A percentile compares a stretch with the other conserved stretches of the same genome.
Evolutionary conservation across 176 grass and related monocot genomes (phyloP).

Genomic region (Raddia distichophylla): DNA sequence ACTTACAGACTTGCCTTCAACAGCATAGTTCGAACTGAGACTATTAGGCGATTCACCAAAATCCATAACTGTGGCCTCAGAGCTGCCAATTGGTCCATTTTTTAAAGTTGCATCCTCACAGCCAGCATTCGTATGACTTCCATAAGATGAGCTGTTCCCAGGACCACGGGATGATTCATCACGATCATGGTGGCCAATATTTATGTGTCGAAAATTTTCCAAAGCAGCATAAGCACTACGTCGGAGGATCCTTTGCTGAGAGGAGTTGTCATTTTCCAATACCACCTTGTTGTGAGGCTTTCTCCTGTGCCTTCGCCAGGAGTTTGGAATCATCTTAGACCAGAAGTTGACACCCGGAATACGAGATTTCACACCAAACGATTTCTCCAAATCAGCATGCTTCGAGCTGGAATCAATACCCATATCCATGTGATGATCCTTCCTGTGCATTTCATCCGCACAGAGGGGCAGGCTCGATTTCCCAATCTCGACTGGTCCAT

Average conservation of each 20-base stretch:
- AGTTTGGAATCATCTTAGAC: slow-evolving; percentile 61
- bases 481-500: slow-evolving; percentile 37
- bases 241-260: slow-evolving; percentile 82
- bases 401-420: slow-evolving; percentile 61
- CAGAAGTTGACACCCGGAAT: slow-evolving; percentile 61
- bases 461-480: slow-evolving; percentile 58
- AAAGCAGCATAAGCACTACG: slow-evolving; percentile 78
- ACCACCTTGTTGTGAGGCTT: slow-evolving; percentile 64
- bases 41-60: slow-evolving; percentile 31
- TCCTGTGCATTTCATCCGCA: slow-evolving; percentile 84
- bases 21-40: slow-evolving; percentile 8
- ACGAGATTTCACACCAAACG: slow-evolving; percentile 64
- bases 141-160: slow-evolving; percentile 48
- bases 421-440: slow-evolving; percentile 62
- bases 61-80: neutral
- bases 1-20: slow-evolving; percentile 34
- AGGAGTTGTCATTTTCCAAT: slow-evolving; percentile 57
- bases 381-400: slow-evolving; percentile 75
- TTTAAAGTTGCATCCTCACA: slow-evolving; percentile 2
- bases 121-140: slow-evolving; percentile 41
- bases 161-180: slow-evolving; percentile 42
- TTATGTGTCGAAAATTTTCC: slow-evolving; percentile 61
- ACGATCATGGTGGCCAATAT: slow-evolving; percentile 23
- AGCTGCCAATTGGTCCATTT: slow-evolving; percentile 18
- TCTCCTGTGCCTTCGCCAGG: slow-evolving; percentile 59